phyloP scores from a whole-genome alignment of 129 eudicot genomes.

The Escallonia herrerae region DNA sequence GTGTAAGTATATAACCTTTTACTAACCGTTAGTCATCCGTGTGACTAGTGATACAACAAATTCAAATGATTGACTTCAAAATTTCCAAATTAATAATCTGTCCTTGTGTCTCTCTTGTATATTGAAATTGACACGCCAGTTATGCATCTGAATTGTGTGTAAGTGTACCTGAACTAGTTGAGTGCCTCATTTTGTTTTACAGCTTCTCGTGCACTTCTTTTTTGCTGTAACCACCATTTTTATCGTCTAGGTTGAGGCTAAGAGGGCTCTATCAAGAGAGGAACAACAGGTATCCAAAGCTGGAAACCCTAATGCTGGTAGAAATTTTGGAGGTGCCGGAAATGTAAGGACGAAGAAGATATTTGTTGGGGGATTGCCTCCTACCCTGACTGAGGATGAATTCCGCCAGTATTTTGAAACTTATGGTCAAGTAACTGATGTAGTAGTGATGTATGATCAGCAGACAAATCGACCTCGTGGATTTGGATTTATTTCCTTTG shows the following conservation, averaged over 20 bases:
- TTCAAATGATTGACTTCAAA: too few species aligned
- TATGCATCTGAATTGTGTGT: too few species aligned
- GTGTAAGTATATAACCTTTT: too few species aligned
- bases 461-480: constrained; percentile 93
- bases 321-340: constrained; percentile 66
- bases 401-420: constrained; percentile 78
- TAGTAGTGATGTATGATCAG: constrained; percentile 87
- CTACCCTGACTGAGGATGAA: constrained; percentile 62
- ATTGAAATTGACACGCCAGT: too few species aligned
- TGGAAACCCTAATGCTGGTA: constrained; percentile 42
- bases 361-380: constrained; percentile 85
- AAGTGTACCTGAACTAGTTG: too few species aligned
- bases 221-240: background rate
- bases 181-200: background rate
- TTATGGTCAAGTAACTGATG: constrained; percentile 76
- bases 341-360: constrained; percentile 71
- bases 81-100: too few species aligned
- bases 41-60: too few species aligned
- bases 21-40: too few species aligned
- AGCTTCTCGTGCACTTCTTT: background rate
- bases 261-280: constrained; percentile 86
- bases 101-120: too few species aligned
- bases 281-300: constrained; percentile 69
- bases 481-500: constrained; percentile 82
- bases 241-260: constrained; percentile 69